Evolutionary conservation across 352 stramenopile species (phyloP).

Genomic region (Globisporangium irregulare): DNA sequence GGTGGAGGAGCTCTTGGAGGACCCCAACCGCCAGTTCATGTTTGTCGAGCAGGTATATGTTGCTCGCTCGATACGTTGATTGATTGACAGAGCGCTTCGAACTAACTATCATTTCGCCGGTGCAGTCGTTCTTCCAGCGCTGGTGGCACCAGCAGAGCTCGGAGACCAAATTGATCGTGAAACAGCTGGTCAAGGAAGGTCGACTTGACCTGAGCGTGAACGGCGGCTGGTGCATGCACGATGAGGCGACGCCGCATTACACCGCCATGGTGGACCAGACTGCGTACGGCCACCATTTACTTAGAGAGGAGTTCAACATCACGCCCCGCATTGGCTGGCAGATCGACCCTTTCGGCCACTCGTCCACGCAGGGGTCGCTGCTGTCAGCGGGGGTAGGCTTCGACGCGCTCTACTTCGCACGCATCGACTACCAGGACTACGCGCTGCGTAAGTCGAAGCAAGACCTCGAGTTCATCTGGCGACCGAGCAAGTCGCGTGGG

Average conservation of each 20-base stretch:
- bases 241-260: conserved; percentile 96
- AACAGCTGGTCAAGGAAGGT: conserved; percentile 86
- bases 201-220: conserved; percentile 94
- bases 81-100: too few species aligned
- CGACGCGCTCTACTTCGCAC: conserved; percentile 96
- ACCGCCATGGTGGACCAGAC: conserved; percentile 99
- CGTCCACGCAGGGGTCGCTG: conserved; percentile 90
- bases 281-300: conserved; percentile 93
- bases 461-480: conserved; percentile 95
- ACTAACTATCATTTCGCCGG: too few species aligned
- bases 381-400: conserved; percentile 92
- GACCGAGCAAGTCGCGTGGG: conserved; percentile 81
- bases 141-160: conserved; percentile 92
- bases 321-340: conserved; percentile 96
- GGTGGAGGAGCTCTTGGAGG: conserved; percentile 79
- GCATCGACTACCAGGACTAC: conserved; percentile 98
- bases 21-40: conserved; percentile 92
- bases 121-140: conserved; percentile 92
- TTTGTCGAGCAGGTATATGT: conserved; percentile 80
- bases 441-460: conserved; percentile 79
- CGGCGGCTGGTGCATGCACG: conserved; percentile 98
- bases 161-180: conserved; percentile 65
- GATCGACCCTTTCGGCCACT: conserved; percentile 97
- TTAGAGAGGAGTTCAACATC: conserved; percentile 93
- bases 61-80: too few species aligned